These are phyloP conservation scores for Miamiensis avidus DNA, from an alignment of 169 alveolate genomes.

Conservation along the genomic window DNA sequence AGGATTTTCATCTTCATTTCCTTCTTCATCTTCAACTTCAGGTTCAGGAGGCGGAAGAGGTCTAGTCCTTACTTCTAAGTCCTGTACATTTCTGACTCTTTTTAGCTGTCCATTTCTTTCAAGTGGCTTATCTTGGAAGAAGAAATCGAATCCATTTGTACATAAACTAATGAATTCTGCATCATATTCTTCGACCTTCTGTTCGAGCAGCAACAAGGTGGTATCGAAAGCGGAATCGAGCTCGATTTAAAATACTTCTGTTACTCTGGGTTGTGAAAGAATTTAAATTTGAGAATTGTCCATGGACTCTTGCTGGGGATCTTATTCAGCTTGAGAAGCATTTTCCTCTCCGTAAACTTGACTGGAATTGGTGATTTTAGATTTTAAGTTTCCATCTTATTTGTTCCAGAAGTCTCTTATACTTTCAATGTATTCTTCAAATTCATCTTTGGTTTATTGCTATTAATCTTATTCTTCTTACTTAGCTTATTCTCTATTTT, in stretches of 20 bases:
- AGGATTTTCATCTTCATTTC: conserved; percentile 15
- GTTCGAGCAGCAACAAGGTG: neutral
- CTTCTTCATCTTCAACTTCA: conserved; percentile 20
- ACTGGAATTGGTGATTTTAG: neutral
- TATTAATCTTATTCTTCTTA: no score
- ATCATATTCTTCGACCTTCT: neutral
- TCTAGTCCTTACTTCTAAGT: conserved; percentile 10
- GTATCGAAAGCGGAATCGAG: neutral
- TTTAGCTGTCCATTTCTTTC: conserved; percentile 1
- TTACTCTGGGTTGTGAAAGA: neutral
- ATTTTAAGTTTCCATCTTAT: neutral
- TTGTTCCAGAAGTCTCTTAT: neutral
- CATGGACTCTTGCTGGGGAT: neutral
- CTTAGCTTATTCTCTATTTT: no score
- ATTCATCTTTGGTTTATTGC: neutral
- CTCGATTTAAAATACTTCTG: neutral
- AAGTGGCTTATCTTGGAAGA: neutral
- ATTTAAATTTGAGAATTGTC: neutral
- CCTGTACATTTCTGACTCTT: neutral
- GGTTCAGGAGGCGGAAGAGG: conserved; percentile 28
- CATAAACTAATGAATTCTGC: conserved; percentile 3
- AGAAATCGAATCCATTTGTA: conserved; percentile 8
- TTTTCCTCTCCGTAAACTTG: neutral
- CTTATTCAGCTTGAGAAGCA: neutral
- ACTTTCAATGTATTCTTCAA: neutral